Evolutionary conservation across 1,284 basidiomycete genomes (phyloP), one percentile per base, ranked within the genome.

Genomic region (Ceratorhiza oryzae-sativae): DNA sequence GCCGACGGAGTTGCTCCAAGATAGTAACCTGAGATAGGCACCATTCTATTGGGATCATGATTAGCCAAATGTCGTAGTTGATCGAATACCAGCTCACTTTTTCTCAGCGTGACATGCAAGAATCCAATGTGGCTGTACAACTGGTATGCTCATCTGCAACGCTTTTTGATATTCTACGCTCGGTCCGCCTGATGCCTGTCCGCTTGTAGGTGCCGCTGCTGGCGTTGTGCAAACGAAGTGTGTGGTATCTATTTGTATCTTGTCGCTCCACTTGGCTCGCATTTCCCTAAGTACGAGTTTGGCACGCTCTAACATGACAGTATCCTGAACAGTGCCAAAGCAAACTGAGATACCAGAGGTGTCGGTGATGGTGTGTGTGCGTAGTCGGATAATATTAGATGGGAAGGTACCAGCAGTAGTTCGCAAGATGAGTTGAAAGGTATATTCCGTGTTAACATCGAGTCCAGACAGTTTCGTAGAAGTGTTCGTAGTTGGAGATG

Each of bases 191-290:
- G 71, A 71, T 0, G 84, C 84, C 71, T 86, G 85, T 2, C 90
- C 87, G 2, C 88, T 90, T 5, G 80, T 77, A 0, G 89, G 87
- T 0, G 88, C 88, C 12, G 86, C 84, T 0, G 90, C 88, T 1
- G 94, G 92, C 0, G 92, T 94, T 2, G 94, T 96, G 78, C 95
- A 97, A 42, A 97, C 94, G 77, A 97, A 97, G 80, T 98, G 95
- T 0, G 95, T 97, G 4, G 95, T 97, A 78, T 97, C 95, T 72
- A 98, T 95, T 81, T 96, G 93, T 30, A 99, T 95, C 76, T 90
- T 90, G 75, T 96, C 92, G 76, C 90, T 93, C 88, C 91, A 94
- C 75, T 91, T 90, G 0, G 93, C 95, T 25, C 85, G 86, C 89
- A 98, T 96, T 76, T 92, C 89, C 53, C 84, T 79, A 62, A 98